Conservation (phyloP, 805 yeast genomes). For the Candida adriatica region DNA sequence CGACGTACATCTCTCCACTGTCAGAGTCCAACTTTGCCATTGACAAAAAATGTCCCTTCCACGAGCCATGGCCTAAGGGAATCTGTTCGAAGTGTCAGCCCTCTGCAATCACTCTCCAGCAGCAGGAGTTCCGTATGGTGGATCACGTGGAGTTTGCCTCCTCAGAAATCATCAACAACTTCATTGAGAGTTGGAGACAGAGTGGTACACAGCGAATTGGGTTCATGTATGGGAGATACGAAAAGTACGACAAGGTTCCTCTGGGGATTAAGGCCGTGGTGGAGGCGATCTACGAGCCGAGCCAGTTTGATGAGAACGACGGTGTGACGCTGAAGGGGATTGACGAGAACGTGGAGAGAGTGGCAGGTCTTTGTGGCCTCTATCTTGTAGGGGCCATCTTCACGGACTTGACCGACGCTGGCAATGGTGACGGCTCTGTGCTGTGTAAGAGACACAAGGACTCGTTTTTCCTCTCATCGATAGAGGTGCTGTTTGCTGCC, state of each 20-base stretch:
- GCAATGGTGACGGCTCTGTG: constrained; percentile 81
- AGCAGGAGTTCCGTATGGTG: constrained; percentile 89
- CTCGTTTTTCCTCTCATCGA: constrained; percentile 82
- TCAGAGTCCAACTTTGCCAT: constrained; percentile 66
- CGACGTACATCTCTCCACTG: constrained; percentile 77
- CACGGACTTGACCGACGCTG: constrained; percentile 86
- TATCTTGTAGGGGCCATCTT: constrained; percentile 75
- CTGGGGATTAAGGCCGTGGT: constrained; percentile 91
- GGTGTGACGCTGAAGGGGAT: constrained; percentile 62
- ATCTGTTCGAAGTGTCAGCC: constrained; percentile 97
- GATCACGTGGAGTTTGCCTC: constrained; percentile 92
- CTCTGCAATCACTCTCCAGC: constrained; percentile 85
- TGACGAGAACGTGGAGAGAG: constrained; percentile 46
- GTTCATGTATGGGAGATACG: constrained; percentile 75
- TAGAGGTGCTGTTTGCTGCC: constrained; percentile 82
- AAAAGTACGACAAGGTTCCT: constrained; percentile 74
- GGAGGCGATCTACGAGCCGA: constrained; percentile 90
- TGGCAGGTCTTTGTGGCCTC: constrained; percentile 57
- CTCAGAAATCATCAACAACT: constrained; percentile 65
- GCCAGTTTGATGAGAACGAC: constrained; percentile 81
- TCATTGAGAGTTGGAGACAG: constrained; percentile 88
- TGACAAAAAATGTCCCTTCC: constrained; percentile 58
- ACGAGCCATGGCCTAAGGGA: constrained; percentile 90
- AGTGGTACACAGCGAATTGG: constrained; percentile 88
- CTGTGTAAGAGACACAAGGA: constrained; percentile 89